These are phyloP conservation scores for Talaromyces sp. DNA, from an alignment of 2,329 filamentous ascomycete species.

Conservation along the genomic window DNA sequence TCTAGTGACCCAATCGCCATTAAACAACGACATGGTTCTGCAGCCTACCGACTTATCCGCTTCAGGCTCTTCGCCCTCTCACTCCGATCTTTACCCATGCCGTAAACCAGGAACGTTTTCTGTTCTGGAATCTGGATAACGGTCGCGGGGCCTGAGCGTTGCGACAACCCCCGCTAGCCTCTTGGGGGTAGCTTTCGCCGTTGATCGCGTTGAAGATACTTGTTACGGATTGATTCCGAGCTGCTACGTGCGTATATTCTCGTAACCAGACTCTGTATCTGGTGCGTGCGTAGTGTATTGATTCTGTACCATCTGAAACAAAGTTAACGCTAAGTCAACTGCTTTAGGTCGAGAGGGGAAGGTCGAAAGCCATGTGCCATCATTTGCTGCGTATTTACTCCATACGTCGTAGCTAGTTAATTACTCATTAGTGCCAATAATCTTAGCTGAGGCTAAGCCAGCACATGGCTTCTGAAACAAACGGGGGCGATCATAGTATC, in stretches of 20 bases:
- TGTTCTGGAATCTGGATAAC: background rate
- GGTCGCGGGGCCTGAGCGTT: background rate
- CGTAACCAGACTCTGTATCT: too few relatives aligned
- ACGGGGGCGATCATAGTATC: background rate
- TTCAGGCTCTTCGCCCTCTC: background rate
- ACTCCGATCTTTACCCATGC: background rate
- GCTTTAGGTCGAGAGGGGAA: background rate
- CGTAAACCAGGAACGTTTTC: background rate
- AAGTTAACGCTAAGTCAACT: background rate
- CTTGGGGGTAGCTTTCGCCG: background rate
- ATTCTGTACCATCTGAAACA: background rate
- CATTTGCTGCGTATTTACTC: background rate
- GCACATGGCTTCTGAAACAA: slow-evolving; percentile 1
- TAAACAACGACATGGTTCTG: background rate
- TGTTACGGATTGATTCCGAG: background rate
- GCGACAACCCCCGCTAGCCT: background rate
- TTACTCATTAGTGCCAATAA: background rate
- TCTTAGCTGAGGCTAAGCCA: background rate
- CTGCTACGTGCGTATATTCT: background rate
- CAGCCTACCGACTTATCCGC: background rate
- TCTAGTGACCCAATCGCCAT: background rate
- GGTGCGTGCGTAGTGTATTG: too few relatives aligned
- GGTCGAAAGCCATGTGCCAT: background rate
- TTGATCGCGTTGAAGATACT: background rate
- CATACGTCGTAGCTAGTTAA: background rate